Evolutionary conservation across 495 filamentous ascomycete genomes (phyloP).

Genomic region (Daldinia concentrica): DNA sequence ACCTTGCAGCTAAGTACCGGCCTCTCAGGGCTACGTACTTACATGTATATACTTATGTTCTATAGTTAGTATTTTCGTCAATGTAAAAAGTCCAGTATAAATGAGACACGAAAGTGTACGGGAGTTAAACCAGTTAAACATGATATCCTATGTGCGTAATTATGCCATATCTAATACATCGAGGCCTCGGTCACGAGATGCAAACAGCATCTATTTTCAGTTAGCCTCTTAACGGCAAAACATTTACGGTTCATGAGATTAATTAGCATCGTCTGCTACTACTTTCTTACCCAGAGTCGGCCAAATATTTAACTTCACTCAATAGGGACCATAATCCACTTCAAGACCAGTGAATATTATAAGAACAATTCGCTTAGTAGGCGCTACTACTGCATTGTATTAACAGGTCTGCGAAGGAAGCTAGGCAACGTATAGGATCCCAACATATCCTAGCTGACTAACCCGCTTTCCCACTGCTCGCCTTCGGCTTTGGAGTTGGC

Average conservation of each 20-base stretch:
- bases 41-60: background rate
- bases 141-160: background rate
- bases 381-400: slow-evolving; percentile 3
- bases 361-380: background rate
- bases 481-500: slow-evolving; percentile 33
- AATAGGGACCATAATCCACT: background rate
- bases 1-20: slow-evolving; percentile 1
- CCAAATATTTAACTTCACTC: background rate
- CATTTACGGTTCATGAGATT: background rate
- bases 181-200: background rate
- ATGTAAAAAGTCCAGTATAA: background rate
- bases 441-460: slow-evolving; percentile 20
- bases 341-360: background rate
- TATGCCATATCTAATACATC: background rate
- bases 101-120: background rate
- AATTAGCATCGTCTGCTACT: too few relatives aligned
- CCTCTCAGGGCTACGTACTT: background rate
- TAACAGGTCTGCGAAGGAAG: background rate
- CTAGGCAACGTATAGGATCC: background rate
- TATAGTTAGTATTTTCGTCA: background rate
- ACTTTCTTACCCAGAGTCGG: background rate
- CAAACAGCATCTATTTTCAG: background rate
- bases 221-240: background rate
- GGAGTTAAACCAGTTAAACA: background rate
- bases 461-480: slow-evolving; percentile 35